Conservation (phyloP, 495 filamentous ascomycete genomes). For the Penicillium herquei region DNA sequence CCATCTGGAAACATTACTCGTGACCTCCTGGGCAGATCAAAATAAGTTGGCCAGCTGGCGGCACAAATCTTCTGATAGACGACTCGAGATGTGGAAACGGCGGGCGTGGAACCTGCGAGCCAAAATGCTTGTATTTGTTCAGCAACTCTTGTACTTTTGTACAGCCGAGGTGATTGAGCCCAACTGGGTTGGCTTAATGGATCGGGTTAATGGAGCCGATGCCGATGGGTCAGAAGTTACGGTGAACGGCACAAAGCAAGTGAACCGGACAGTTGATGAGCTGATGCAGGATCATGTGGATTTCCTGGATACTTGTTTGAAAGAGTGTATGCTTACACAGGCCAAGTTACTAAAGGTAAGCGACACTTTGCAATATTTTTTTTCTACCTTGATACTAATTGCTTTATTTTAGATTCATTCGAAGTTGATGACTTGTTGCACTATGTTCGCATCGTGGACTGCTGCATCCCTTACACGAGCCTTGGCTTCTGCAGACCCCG, state of each 20-base stretch:
- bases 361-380: conserved; percentile 1
- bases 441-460: conserved; percentile 86
- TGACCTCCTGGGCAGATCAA: conserved; percentile 86
- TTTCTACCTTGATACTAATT: background rate
- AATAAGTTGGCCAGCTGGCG: conserved; percentile 81
- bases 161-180: conserved; percentile 96
- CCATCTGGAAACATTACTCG: conserved; percentile 81
- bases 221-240: conserved; percentile 50
- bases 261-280: conserved; percentile 88
- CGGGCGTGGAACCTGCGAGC: conserved; percentile 87
- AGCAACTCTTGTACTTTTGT: conserved; percentile 94
- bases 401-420: conserved; percentile 72
- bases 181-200: conserved; percentile 93
- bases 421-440: conserved; percentile 90
- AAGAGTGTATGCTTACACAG: conserved; percentile 99
- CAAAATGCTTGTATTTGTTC: conserved; percentile 94
- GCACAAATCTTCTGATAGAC: conserved; percentile 68
- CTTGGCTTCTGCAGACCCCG: conserved; percentile 73
- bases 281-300: conserved; percentile 99
- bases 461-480: conserved; percentile 69
- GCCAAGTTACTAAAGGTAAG: conserved; percentile 84
- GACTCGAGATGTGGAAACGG: conserved; percentile 88
- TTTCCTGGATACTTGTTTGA: conserved; percentile 94
- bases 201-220: conserved; percentile 65
- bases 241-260: conserved; percentile 48